Conservation (phyloP, 371 early-diverging fungal species). For the Mortierella sp. region DNA sequence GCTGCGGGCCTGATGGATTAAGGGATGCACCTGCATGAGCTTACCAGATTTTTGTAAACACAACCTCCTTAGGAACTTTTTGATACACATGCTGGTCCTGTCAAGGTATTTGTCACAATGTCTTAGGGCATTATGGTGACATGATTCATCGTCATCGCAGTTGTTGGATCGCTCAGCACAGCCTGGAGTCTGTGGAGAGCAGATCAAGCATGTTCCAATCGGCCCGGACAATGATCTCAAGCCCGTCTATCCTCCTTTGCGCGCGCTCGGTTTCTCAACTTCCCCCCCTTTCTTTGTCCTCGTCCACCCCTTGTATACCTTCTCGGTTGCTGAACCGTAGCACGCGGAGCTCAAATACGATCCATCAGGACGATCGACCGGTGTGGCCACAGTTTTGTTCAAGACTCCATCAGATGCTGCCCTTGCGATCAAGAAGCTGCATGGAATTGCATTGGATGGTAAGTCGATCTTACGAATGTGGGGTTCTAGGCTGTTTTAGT, state of each 20-base stretch:
- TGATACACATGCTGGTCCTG: slow-evolving; percentile 47
- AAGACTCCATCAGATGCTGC: slow-evolving; percentile 61
- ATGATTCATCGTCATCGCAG: too few species aligned
- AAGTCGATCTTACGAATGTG: slow-evolving; percentile 10
- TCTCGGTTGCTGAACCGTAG: slow-evolving; percentile 11
- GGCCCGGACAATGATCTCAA: background rate
- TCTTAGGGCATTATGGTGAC: too few species aligned
- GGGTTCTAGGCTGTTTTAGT: too few species aligned
- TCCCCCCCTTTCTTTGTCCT: background rate
- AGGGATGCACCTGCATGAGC: too few species aligned
- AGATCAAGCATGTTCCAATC: background rate
- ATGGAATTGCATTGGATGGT: slow-evolving; percentile 74
- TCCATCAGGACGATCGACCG: slow-evolving; percentile 70
- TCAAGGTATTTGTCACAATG: slow-evolving; percentile 34
- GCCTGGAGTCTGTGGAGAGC: background rate
- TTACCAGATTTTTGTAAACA: background rate
- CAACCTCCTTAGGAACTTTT: slow-evolving; percentile 33
- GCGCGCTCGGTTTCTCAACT: too few species aligned
- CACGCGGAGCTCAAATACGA: slow-evolving; percentile 60
- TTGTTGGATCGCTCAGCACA: too few species aligned
- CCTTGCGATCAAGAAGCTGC: slow-evolving; percentile 62
- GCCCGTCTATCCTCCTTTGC: background rate
- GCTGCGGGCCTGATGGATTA: too few species aligned
- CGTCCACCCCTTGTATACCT: too few species aligned
- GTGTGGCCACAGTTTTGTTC: slow-evolving; percentile 71